Evolutionary conservation across 164 flowering plant species (phyloP), one percentile per base, ranked within the genome.

Genomic region (Vitis rotundifolia): DNA sequence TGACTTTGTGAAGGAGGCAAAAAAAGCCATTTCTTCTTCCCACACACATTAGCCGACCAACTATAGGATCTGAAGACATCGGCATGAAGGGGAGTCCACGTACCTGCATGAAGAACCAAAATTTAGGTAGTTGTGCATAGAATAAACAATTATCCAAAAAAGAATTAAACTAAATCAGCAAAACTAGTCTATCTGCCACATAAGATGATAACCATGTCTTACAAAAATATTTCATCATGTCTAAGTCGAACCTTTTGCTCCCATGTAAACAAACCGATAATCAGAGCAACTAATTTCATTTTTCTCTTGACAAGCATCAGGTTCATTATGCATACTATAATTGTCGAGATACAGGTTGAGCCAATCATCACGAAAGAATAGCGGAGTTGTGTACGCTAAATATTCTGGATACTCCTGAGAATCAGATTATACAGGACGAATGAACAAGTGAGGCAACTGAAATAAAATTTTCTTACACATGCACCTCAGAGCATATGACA

Each of bases 31-130:
- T 76, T 71, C 77, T 95, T 95, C 86, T 73, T 83, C 65, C 99
- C 99, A 79, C 98, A 93, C 14, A 93, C 89, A 79, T 95, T 95
- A 62, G 99, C 98, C 50, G 99, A 95, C 99, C 98, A 93, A 79
- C 98, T 95, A 74, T 91, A 91, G 13, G 99, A 95, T 79, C 93
- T 83, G 76, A 95, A 95, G 71, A 95, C 99, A 83, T 95, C 99
- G 71, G 98, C 99, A 84, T 95, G 99, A 62, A 95, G 86, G 73
- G 99, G 98, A 66, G 99, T 95, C 99, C 99, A 95, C 68, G 99
- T 87, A 70, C 99, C 99, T 95, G 78, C 70, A 81, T 1, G 54
- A 61, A 51, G 29, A 59, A 54, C 49, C 11, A n/a, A 37, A 49
- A 48, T 1, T 54, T 73, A 49, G 19, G 26, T 47, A 52, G 28